Evolutionary conservation across 1,284 basidiomycete species (phyloP).

Genomic region (Xerocomus nothofagi): DNA sequence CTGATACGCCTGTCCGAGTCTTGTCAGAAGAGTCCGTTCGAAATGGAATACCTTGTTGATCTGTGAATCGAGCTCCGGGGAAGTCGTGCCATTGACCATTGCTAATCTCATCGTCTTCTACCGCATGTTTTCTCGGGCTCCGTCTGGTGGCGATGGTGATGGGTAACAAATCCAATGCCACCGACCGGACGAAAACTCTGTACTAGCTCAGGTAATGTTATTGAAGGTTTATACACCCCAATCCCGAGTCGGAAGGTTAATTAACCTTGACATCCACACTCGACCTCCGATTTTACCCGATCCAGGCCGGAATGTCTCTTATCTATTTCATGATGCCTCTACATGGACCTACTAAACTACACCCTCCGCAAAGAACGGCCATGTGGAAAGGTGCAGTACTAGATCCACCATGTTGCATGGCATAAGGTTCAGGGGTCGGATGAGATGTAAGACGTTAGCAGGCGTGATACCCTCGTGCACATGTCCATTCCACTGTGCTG

Average conservation of each 20-base stretch:
- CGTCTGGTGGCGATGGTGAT: constrained; percentile 1
- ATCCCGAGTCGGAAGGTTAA: constrained; percentile 1
- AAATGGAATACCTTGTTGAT: constrained; percentile 27
- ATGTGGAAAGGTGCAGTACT: constrained; percentile 5
- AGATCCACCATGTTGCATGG: background rate
- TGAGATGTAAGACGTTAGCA: background rate
- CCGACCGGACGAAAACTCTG: background rate
- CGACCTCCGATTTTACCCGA: constrained; percentile 4
- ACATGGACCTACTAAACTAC: background rate
- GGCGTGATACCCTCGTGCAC: constrained; percentile 15
- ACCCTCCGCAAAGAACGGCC: background rate
- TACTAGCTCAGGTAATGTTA: constrained; percentile 1
- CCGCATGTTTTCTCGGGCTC: constrained; percentile 6
- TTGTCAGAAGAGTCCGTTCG: constrained; percentile 26
- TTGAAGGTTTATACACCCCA: constrained; percentile 8
- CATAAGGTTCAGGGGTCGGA: constrained; percentile 5
- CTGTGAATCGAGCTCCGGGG: constrained; percentile 12
- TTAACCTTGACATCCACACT: background rate
- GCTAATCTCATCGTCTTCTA: constrained; percentile 3
- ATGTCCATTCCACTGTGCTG: constrained; percentile 22
- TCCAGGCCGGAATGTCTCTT: constrained; percentile 2
- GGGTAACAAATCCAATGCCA: background rate
- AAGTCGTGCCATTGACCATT: constrained; percentile 1
- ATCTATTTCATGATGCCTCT: constrained; percentile 3
- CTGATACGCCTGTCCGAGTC: constrained; percentile 24